Conservation (phyloP, 352 stramenopile genomes). For the Achlya hypogyna region DNA sequence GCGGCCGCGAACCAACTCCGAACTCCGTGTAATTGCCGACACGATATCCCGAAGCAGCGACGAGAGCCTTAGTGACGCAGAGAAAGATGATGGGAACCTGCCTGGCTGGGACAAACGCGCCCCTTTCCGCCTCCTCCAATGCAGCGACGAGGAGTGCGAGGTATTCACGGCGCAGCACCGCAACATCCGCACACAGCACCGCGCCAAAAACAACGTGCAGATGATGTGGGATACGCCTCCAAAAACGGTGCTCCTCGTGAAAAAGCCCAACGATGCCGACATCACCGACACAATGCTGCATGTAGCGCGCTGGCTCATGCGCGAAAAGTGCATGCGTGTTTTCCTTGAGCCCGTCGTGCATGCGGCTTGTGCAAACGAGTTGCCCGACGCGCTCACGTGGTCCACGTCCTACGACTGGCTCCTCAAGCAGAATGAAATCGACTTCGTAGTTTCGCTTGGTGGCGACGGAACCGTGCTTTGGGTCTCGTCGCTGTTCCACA, state of each 20-base stretch:
- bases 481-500: conserved; percentile 78
- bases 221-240: conserved; percentile 82
- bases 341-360: conserved; percentile 70
- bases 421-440: conserved; percentile 65
- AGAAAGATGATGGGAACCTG: conserved; percentile 22
- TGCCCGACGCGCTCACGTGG: conserved; percentile 59
- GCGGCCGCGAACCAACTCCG: conserved; percentile 66
- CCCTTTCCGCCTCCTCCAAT: conserved; percentile 73
- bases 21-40: conserved; percentile 74
- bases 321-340: conserved; percentile 63
- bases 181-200: conserved; percentile 78
- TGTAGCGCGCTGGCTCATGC: conserved; percentile 59
- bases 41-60: conserved; percentile 33
- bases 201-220: conserved; percentile 81
- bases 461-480: conserved; percentile 92
- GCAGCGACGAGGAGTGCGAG: conserved; percentile 82
- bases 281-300: conserved; percentile 61
- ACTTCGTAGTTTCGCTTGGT: conserved; percentile 90
- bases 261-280: conserved; percentile 78
- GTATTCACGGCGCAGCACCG: conserved; percentile 81
- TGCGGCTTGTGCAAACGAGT: conserved; percentile 32
- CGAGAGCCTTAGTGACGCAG: background rate
- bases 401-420: conserved; percentile 46
- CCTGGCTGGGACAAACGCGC: conserved; percentile 42
- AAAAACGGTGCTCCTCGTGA: conserved; percentile 77